Evolutionary conservation across 371 early-diverging fungal species (phyloP), one percentile per base, ranked within the genome.

Genomic region (Nematocida minor): DNA sequence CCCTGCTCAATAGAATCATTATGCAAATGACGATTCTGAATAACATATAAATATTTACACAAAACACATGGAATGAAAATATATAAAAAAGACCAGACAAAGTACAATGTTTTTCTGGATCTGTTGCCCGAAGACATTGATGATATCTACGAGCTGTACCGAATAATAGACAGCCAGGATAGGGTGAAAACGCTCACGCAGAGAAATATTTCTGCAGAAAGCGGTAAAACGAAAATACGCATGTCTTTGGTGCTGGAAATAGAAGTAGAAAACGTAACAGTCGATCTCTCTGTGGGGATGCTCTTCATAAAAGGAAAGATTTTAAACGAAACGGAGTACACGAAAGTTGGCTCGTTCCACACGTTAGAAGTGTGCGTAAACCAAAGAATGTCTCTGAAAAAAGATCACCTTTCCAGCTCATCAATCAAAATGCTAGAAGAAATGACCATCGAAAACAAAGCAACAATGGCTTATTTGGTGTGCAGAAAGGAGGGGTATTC

Each of bases 221-320:
- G 55, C 27, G 78, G 54, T 4, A 83, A 82, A 62, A 69, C 69
- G 7, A 80, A 84, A 41, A 44, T 57, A 31, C 79, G 81, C 60
- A 74, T 84, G 4, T 29, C 69, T 36, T 48, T 82, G 27, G 38
- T 49, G 41, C 51, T 85, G 48, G 81, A 80, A 54, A 81, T 85
- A 16, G 74, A 79, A 60, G 67, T 82, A 32, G 84, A 83, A 57
- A 44, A 34, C 1, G 51, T 77, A 25, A 62, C 62, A 11, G 80
- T 80, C 20, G 84, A 85, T 66, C 46, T 85, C 7, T 81, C 79
- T 41, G 74, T 53, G 32, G 78, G 79, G 3, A 79, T 82, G 48
- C 49, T 85, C 2, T 82, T 81, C 60, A 32, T 83, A 4, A 84
- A 84, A 47, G 85, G 85, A 29, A 83, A 79, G 60, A 80, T 78